Percentiles rank a stretch among this genome's conserved stretches.
Conservation (phyloP, 1,284 basidiomycete genomes). For the Testicularia cyperi region DNA sequence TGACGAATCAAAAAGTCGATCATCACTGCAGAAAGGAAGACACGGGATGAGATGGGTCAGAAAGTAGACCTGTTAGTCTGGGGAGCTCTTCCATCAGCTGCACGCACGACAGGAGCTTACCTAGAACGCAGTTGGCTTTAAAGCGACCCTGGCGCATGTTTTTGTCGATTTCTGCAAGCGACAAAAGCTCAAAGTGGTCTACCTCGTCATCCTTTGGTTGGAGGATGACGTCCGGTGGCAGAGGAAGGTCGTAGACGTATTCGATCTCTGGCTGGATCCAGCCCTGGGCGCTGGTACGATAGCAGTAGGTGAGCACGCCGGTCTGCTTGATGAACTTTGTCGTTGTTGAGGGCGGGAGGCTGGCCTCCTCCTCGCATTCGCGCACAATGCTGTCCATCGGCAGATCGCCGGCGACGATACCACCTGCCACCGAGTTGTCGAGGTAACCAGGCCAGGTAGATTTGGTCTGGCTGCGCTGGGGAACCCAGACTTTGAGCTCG, state of each 20-base stretch:
- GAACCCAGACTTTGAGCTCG: conserved; percentile 73
- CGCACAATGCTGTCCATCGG: conserved; percentile 79
- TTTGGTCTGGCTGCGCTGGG: conserved; percentile 80
- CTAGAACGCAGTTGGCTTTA: conserved; percentile 80
- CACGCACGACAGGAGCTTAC: not conserved
- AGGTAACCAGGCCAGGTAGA: conserved; percentile 68
- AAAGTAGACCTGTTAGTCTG: too few relatives aligned
- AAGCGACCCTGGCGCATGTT: conserved; percentile 66
- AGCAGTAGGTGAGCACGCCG: conserved; percentile 63
- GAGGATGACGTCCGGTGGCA: conserved; percentile 65
- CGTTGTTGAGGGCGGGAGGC: conserved; percentile 70
- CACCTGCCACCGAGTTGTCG: conserved; percentile 63
- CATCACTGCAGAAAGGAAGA: conserved; percentile 64
- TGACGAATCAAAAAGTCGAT: conserved; percentile 80
- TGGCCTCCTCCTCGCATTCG: conserved; percentile 90
- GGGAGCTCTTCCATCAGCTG: too few relatives aligned
- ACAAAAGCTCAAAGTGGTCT: conserved; percentile 72
- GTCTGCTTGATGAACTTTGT: conserved; percentile 65
- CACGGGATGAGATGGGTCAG: not conserved
- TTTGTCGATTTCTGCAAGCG: conserved; percentile 43
- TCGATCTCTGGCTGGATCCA: conserved; percentile 58
- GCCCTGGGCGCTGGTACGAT: conserved; percentile 68
- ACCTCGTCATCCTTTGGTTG: conserved; percentile 87
- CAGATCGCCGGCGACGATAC: conserved; percentile 70
- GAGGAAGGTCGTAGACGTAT: conserved; percentile 54